Conservation (phyloP, 176 grass and related monocot species). For the Eleusine indica region DNA sequence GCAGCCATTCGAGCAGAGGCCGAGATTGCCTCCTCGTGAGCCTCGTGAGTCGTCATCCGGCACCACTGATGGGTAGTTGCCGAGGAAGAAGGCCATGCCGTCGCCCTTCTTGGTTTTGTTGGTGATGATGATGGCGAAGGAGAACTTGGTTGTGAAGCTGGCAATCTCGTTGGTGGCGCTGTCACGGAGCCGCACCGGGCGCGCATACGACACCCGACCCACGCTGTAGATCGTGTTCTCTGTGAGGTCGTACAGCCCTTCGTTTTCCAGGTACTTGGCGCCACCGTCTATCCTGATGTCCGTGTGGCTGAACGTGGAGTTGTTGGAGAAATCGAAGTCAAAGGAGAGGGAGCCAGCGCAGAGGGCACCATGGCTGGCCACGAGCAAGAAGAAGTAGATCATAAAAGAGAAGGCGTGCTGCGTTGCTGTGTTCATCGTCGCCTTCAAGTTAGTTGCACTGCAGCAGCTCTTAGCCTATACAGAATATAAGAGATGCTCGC, state of each 20-base stretch:
- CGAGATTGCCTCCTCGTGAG: constrained; percentile 18
- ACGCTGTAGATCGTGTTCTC: neutral
- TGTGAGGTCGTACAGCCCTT: neutral
- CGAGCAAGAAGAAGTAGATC: neutral
- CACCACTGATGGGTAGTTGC: neutral
- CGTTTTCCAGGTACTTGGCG: neutral
- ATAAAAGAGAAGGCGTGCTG: neutral
- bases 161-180: neutral
- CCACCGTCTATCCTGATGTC: neutral
- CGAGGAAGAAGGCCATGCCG: constrained; percentile 67
- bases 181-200: neutral
- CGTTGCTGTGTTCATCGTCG: neutral
- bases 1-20: constrained; percentile 31
- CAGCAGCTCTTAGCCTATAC: too few relatives aligned
- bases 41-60: neutral
- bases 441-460: neutral
- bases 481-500: too few relatives aligned
- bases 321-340: neutral
- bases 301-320: neutral
- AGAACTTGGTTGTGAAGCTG: constrained; percentile 53
- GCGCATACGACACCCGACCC: neutral
- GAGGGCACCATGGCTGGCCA: neutral
- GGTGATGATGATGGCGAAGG: constrained; percentile 17
- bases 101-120: constrained; percentile 9
- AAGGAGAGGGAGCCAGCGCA: neutral